Conservation (phyloP, 2,329 filamentous ascomycete species). For the Colletotrichum sp. region DNA sequence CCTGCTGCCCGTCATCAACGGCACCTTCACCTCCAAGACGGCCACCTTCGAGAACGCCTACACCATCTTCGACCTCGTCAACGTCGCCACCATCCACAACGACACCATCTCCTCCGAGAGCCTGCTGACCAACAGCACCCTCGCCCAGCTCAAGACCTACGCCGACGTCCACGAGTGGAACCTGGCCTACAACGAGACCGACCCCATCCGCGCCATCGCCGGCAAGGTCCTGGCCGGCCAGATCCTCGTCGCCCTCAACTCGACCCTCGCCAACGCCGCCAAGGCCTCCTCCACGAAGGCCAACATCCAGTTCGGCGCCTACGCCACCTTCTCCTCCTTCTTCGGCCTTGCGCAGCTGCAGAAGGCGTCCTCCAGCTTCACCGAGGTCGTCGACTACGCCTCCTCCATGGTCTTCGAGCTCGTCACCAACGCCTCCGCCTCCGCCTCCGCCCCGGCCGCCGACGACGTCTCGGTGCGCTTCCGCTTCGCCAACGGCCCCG, state of each 20-base stretch:
- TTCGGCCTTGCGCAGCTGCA: constrained; percentile 63
- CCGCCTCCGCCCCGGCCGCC: constrained; percentile 44
- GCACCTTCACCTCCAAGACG: constrained; percentile 49
- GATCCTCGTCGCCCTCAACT: constrained; percentile 57
- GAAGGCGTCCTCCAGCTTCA: constrained; percentile 66
- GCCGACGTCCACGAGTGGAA: constrained; percentile 84
- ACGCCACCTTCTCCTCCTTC: constrained; percentile 67
- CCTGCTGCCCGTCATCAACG: constrained; percentile 60
- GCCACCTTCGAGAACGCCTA: constrained; percentile 66
- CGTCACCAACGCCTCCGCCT: constrained; percentile 61
- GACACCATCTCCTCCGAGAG: constrained; percentile 60
- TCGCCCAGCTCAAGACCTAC: constrained; percentile 71
- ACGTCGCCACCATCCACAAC: constrained; percentile 67
- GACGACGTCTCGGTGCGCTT: constrained; percentile 64
- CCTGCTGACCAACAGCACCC: constrained; percentile 63
- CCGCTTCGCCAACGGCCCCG: constrained; percentile 65
- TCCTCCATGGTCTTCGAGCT: constrained; percentile 82
- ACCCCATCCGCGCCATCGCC: constrained; percentile 64
- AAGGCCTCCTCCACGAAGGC: constrained; percentile 51
- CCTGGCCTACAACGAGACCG: constrained; percentile 80
- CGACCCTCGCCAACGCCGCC: constrained; percentile 44
- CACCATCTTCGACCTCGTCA: constrained; percentile 65
- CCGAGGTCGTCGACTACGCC: constrained; percentile 82
- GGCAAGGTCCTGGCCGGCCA: constrained; percentile 63
- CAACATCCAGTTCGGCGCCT: constrained; percentile 65